A percentile compares a stretch with the other conserved stretches of the same genome.
phyloP scores from a whole-genome alignment of 2,329 filamentous ascomycete species.

The Monilinia aucupariae region DNA sequence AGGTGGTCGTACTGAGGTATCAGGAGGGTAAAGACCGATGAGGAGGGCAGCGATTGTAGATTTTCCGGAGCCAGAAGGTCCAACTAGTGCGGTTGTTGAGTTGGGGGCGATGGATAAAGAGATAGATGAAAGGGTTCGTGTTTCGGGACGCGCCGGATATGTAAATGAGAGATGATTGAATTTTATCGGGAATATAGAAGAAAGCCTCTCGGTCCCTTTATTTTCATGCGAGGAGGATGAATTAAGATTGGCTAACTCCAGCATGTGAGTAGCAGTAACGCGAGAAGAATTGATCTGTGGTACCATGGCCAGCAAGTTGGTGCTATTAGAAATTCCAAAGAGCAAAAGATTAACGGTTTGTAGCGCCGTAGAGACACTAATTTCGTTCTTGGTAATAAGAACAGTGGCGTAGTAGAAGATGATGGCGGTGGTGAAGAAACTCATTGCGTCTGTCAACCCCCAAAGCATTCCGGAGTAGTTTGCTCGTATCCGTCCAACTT shows the following conservation, averaged over 20 bases:
- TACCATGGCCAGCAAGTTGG: constrained; percentile 64
- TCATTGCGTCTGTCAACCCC: constrained; percentile 69
- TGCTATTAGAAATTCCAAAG: constrained; percentile 72
- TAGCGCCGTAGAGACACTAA: constrained; percentile 55
- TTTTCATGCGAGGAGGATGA: constrained; percentile 25
- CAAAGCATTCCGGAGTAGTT: constrained; percentile 64
- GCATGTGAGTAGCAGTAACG: constrained; percentile 65
- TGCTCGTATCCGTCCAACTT: constrained; percentile 60
- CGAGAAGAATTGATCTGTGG: constrained; percentile 74
- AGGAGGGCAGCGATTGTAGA: constrained; percentile 75
- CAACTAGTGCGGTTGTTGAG: constrained; percentile 71
- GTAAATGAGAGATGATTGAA: constrained; percentile 62
- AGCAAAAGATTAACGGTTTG: constrained; percentile 76
- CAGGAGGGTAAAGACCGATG: constrained; percentile 59
- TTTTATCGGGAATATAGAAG: constrained; percentile 41
- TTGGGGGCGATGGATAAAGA: constrained; percentile 58
- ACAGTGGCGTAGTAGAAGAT: constrained; percentile 78
- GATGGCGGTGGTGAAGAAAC: constrained; percentile 67
- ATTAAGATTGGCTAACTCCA: constrained; percentile 62
- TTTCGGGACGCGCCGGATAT: constrained; percentile 56
- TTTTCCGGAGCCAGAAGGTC: constrained; percentile 84
- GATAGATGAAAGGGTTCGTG: constrained; percentile 56
- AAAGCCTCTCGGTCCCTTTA: constrained; percentile 45
- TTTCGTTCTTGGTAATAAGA: constrained; percentile 49
- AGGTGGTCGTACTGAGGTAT: not conserved